phyloP scores from a whole-genome alignment of 1,284 basidiomycete species.

The Fomitopsis palustris region DNA sequence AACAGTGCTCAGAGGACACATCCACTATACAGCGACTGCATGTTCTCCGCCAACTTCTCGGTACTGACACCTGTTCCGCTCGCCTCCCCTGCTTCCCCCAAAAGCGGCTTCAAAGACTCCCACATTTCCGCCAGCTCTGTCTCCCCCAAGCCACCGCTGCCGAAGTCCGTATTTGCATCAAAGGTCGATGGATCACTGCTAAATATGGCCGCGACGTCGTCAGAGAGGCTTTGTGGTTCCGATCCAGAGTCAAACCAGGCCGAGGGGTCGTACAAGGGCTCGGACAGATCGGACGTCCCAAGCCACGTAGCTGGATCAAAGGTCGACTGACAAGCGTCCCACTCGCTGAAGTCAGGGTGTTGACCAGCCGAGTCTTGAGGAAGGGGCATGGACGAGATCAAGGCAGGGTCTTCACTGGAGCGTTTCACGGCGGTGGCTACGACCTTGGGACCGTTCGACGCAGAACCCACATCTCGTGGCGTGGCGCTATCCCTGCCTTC shows the following conservation, averaged over 20 bases:
- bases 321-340: background rate
- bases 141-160: slow-evolving; percentile 9
- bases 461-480: background rate
- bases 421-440: too few species aligned
- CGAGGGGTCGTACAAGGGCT: background rate
- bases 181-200: background rate
- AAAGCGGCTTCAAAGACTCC: slow-evolving; percentile 22
- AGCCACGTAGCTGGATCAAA: background rate
- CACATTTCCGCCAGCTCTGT: slow-evolving; percentile 25
- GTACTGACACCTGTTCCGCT: slow-evolving; percentile 4
- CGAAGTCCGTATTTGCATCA: background rate
- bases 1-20: slow-evolving; percentile 10
- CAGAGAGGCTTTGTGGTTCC: background rate
- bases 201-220: slow-evolving; percentile 11
- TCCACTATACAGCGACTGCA: slow-evolving; percentile 18
- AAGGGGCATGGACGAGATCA: too few species aligned
- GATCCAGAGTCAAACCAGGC: background rate
- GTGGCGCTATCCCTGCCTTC: background rate
- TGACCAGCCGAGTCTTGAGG: background rate
- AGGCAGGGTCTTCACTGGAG: too few species aligned
- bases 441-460: background rate
- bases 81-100: background rate
- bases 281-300: background rate
- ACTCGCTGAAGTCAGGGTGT: background rate
- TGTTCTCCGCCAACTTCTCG: slow-evolving; percentile 16